Conservation (phyloP, 306 rosid genomes). For the Morella rubra region DNA sequence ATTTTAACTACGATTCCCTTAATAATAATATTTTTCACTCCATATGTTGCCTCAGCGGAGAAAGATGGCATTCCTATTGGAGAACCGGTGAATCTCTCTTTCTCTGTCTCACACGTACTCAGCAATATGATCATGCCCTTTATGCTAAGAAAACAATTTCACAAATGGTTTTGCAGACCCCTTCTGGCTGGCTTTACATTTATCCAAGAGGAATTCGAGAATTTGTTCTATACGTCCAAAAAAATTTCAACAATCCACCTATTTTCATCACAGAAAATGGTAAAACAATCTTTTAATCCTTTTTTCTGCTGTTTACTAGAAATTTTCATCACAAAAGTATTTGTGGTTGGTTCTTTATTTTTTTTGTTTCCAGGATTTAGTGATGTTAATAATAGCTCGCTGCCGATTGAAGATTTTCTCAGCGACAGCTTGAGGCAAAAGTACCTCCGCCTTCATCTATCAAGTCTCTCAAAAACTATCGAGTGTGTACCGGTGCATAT, state of each 20-base stretch:
- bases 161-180: constrained; percentile 41
- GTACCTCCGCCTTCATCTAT: constrained; percentile 49
- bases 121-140: background rate
- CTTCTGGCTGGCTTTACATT: constrained; percentile 47
- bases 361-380: constrained; percentile 39
- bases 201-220: constrained; percentile 50
- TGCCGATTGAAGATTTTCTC: constrained; percentile 35
- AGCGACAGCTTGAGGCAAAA: constrained; percentile 46
- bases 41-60: constrained; percentile 20
- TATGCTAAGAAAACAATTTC: background rate
- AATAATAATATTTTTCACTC: background rate
- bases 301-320: background rate
- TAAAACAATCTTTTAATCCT: constrained; percentile 5
- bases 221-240: constrained; percentile 29
- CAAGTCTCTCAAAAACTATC: constrained; percentile 43
- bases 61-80: constrained; percentile 39
- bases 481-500: constrained; percentile 31
- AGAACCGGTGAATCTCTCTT: constrained; percentile 28
- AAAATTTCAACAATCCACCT: constrained; percentile 41
- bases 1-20: background rate
- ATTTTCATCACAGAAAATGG: constrained; percentile 67
- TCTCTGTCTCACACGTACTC: background rate
- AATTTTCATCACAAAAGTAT: background rate
- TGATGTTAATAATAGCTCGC: constrained; percentile 42
- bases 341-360: background rate